Percentiles rank a stretch among this genome's conserved stretches.
Conservation (phyloP, 2,329 filamentous ascomycete species). For the Cercospora sp. region DNA sequence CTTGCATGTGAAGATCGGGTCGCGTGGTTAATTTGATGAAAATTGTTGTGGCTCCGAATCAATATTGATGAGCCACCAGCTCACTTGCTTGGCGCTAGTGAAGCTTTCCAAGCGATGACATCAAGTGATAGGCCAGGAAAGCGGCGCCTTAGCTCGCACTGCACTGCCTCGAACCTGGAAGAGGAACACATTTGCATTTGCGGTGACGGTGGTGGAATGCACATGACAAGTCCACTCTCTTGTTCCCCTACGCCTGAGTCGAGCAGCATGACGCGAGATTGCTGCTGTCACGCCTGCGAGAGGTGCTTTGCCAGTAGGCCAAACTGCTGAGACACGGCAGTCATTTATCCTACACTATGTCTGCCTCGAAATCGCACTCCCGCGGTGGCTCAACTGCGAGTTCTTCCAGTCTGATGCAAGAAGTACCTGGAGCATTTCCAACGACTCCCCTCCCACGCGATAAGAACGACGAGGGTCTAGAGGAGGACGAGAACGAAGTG, state of each 20-base stretch:
- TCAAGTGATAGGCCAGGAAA: neutral
- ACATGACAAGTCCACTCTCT: neutral
- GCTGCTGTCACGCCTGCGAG: neutral
- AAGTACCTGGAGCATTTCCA: slow-evolving; percentile 54
- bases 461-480: slow-evolving; percentile 21
- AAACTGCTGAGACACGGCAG: neutral
- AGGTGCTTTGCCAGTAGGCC: neutral
- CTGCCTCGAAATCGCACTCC: slow-evolving; percentile 22
- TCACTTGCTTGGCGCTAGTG: neutral
- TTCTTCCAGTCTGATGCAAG: slow-evolving; percentile 42
- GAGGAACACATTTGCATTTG: neutral
- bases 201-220: neutral
- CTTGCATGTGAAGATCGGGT: slow-evolving; percentile 3
- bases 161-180: neutral
- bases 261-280: slow-evolving; percentile 1
- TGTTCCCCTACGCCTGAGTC: neutral
- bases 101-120: neutral
- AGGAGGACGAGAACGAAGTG: slow-evolving; percentile 26
- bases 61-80: neutral
- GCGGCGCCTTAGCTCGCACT: neutral
- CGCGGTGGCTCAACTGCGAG: slow-evolving; percentile 33
- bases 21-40: neutral
- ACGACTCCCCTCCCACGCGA: slow-evolving; percentile 13
- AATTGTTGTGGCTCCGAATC: rapidly evolving
- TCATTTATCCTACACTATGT: slow-evolving; percentile 18